phyloP scores from a whole-genome alignment of 1,139 yeast genomes.

The Yamadazyma atmosphaerica region DNA sequence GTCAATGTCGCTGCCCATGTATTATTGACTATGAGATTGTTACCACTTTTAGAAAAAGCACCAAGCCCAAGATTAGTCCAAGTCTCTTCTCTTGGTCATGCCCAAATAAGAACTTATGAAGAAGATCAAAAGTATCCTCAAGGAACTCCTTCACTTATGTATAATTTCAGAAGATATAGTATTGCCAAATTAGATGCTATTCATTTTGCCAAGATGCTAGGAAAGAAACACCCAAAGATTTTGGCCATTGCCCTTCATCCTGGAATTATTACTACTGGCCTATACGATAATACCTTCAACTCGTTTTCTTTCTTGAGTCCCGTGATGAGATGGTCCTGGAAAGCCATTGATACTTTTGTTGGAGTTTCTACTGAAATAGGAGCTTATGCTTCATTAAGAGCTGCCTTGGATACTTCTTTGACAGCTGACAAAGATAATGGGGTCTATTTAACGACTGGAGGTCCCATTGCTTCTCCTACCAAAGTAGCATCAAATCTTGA shows the following conservation, averaged over 20 bases:
- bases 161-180: conserved; percentile 38
- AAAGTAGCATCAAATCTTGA: conserved; percentile 23
- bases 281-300: conserved; percentile 26
- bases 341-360: conserved; percentile 15
- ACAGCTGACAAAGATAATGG: conserved; percentile 31
- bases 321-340: conserved; percentile 18
- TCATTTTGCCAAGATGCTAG: conserved; percentile 30
- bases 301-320: conserved; percentile 19
- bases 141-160: conserved; percentile 24
- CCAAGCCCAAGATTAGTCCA: conserved; percentile 33
- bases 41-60: conserved; percentile 29
- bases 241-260: conserved; percentile 41
- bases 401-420: conserved; percentile 32
- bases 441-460: conserved; percentile 36
- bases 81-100: conserved; percentile 38
- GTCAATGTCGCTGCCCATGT: conserved; percentile 39
- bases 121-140: conserved; percentile 27
- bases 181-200: conserved; percentile 35
- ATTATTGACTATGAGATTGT: conserved; percentile 30
- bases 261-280: conserved; percentile 39
- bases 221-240: conserved; percentile 31
- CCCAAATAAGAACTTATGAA: conserved; percentile 21
- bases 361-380: conserved; percentile 41
- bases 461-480: conserved; percentile 26
- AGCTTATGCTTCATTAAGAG: conserved; percentile 31